Conservation (phyloP, 2,329 filamentous ascomycete species). For the Arthrobotrys sphaeroides region DNA sequence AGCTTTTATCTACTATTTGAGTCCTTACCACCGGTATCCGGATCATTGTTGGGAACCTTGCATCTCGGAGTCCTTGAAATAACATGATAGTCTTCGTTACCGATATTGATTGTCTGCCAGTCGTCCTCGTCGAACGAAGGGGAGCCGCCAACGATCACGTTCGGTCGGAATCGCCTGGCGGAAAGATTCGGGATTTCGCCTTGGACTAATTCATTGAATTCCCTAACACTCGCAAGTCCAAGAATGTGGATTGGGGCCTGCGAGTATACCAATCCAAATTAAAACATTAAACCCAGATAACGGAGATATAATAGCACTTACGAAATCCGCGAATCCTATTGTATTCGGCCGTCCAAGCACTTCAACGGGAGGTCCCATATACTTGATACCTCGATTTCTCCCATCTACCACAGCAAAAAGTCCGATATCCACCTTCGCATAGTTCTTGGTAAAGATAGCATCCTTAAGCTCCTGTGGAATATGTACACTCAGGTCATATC, state of each 20-base stretch:
- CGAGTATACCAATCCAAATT: slow-evolving; percentile 58
- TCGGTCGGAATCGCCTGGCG: slow-evolving; percentile 74
- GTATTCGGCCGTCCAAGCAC: slow-evolving; percentile 72
- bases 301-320: slow-evolving; percentile 59
- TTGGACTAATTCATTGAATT: slow-evolving; percentile 69
- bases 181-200: slow-evolving; percentile 68
- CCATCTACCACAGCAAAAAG: slow-evolving; percentile 74
- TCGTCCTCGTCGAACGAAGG: slow-evolving; percentile 74
- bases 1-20: background rate
- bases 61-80: slow-evolving; percentile 48
- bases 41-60: slow-evolving; percentile 51
- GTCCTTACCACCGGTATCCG: slow-evolving; percentile 41
- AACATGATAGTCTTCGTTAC: slow-evolving; percentile 41
- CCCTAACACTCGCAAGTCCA: slow-evolving; percentile 71
- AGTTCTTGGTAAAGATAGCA: slow-evolving; percentile 45
- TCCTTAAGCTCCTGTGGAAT: slow-evolving; percentile 59
- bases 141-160: slow-evolving; percentile 75
- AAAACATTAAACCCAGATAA: background rate
- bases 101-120: slow-evolving; percentile 70
- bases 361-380: slow-evolving; percentile 69
- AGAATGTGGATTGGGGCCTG: slow-evolving; percentile 75
- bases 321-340: slow-evolving; percentile 75
- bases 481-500: slow-evolving; percentile 63
- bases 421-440: slow-evolving; percentile 63
- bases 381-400: slow-evolving; percentile 69